A percentile compares a stretch with the other conserved stretches of the same genome.
Evolutionary conservation across 2,329 filamentous ascomycete species (phyloP).

Genomic region (Colletotrichum acutatum): DNA sequence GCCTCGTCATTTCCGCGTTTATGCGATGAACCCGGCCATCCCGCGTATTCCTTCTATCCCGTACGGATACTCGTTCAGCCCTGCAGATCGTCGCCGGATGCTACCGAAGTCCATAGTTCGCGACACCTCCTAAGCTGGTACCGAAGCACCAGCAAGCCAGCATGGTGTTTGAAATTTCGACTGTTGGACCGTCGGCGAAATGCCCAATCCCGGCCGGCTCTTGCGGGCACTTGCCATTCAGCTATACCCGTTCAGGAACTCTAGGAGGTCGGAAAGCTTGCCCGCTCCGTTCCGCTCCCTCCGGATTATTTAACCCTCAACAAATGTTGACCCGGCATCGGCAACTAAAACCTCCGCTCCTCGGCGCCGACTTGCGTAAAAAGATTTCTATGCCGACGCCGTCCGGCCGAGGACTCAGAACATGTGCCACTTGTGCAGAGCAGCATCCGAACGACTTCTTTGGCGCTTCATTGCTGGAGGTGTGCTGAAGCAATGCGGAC

Average conservation of each 20-base stretch:
- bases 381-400: background rate
- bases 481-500: background rate
- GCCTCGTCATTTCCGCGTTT: background rate
- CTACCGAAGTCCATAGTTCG: background rate
- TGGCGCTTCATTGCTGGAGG: background rate
- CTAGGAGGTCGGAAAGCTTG: background rate
- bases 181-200: background rate
- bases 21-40: background rate
- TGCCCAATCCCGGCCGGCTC: slow-evolving; percentile 3
- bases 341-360: slow-evolving; percentile 4
- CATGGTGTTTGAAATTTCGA: background rate
- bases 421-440: background rate
- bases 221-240: background rate
- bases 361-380: background rate
- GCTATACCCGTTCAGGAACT: background rate
- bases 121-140: background rate
- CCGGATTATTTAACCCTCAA: slow-evolving; percentile 9
- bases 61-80: background rate
- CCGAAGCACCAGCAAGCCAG: background rate
- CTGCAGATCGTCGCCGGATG: background rate
- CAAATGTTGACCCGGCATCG: background rate
- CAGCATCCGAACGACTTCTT: background rate
- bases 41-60: background rate
- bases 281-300: background rate
- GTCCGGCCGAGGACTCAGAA: background rate